Evolutionary conservation across 2,329 filamentous ascomycete genomes (phyloP).

Genomic region (Metarhizium sp.): DNA sequence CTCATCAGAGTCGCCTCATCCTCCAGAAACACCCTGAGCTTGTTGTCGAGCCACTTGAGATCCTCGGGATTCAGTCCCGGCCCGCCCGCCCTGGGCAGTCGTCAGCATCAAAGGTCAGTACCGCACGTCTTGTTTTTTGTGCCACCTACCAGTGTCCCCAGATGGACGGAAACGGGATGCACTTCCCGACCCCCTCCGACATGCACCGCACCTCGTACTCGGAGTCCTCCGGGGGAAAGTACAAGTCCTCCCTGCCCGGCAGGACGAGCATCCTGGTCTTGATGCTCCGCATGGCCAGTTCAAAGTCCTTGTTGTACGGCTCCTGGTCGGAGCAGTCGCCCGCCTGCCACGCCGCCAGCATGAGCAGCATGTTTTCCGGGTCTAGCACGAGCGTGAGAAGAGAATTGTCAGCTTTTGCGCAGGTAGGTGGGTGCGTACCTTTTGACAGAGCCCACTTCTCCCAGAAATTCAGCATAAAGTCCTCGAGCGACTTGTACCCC

Average conservation of each 20-base stretch:
- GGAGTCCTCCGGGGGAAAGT: constrained; percentile 74
- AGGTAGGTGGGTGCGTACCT: constrained; percentile 9
- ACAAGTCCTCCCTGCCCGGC: constrained; percentile 65
- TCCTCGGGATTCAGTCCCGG: constrained; percentile 64
- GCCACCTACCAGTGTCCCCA: constrained; percentile 29
- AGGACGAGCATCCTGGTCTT: constrained; percentile 64
- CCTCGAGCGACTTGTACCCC: constrained; percentile 58
- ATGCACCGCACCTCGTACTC: constrained; percentile 57
- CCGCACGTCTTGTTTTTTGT: neutral
- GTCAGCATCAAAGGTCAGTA: neutral
- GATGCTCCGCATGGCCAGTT: constrained; percentile 56
- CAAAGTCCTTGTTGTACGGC: constrained; percentile 58
- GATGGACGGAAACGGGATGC: constrained; percentile 29
- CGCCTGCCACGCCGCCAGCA: constrained; percentile 72
- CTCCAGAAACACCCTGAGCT: constrained; percentile 38
- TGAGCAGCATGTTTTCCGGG: constrained; percentile 64
- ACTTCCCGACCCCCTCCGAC: constrained; percentile 21
- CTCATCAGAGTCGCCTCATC: constrained; percentile 3
- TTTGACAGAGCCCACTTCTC: constrained; percentile 65
- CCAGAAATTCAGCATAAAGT: constrained; percentile 70
- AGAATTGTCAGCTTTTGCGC: no score
- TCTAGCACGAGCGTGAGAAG: constrained; percentile 26
- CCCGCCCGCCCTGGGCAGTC: constrained; percentile 45
- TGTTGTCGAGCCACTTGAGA: constrained; percentile 60
- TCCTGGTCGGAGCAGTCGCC: constrained; percentile 61